These are phyloP conservation scores for Peronospora destructor DNA, from an alignment of 352 stramenopile genomes.

Conservation along the genomic window DNA sequence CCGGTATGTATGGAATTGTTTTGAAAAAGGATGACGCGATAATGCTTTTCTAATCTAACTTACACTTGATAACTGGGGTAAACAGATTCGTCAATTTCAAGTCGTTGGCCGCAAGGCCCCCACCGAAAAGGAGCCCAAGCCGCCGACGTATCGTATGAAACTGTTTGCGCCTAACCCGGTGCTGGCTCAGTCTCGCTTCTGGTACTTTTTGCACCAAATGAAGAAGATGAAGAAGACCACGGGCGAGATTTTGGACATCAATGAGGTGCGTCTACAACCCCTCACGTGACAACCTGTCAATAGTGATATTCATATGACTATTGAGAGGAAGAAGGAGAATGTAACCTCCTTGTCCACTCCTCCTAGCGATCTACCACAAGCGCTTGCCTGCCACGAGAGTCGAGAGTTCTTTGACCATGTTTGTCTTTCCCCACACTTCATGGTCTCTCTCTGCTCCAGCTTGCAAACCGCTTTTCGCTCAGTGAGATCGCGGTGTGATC, in stretches of 20 bases:
- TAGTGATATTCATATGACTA: constrained; percentile 8
- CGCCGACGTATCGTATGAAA: constrained; percentile 98
- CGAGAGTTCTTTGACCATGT: constrained; percentile 15
- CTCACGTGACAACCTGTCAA: constrained; percentile 10
- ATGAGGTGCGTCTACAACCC: constrained; percentile 85
- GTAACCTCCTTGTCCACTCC: constrained; percentile 16
- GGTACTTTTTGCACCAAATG: constrained; percentile 99
- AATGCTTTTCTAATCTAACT: too few species aligned
- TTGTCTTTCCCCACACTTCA: constrained; percentile 11
- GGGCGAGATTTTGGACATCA: constrained; percentile 98
- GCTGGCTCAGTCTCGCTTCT: constrained; percentile 99
- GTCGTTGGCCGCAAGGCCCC: constrained; percentile 98
- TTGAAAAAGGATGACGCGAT: too few species aligned
- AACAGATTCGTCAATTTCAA: constrained; percentile 97
- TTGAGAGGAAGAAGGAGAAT: constrained; percentile 9
- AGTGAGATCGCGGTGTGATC: constrained; percentile 64
- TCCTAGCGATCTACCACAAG: constrained; percentile 54
- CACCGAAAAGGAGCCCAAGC: constrained; percentile 96
- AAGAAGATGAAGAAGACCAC: constrained; percentile 99
- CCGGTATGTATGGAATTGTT: constrained; percentile 16
- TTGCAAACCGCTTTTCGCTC: constrained; percentile 76
- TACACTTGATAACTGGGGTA: background rate
- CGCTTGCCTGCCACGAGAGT: constrained; percentile 85
- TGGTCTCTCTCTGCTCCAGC: constrained; percentile 58
- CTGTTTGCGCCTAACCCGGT: constrained; percentile 95